phyloP scores from a whole-genome alignment of 2,329 filamentous ascomycete genomes.

The Fusarium pseudograminearum region DNA sequence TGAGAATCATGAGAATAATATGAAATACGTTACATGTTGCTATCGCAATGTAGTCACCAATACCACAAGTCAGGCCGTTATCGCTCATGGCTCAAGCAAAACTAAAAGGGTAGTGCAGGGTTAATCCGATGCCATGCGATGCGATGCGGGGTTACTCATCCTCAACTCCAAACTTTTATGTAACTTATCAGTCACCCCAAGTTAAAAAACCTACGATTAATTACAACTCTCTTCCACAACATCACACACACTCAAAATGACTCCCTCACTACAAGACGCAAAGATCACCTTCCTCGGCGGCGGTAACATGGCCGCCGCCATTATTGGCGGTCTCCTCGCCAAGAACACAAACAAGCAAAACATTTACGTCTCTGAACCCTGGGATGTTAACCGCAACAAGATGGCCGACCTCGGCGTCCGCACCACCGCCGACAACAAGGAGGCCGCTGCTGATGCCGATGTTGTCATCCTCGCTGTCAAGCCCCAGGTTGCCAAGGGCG shows the following conservation, averaged over 20 bases:
- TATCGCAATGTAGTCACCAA: neutral
- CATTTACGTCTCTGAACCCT: slow-evolving; percentile 63
- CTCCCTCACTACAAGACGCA: slow-evolving; percentile 48
- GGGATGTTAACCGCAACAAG: slow-evolving; percentile 65
- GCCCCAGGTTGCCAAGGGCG: slow-evolving; percentile 62
- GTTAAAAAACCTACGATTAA: slow-evolving; percentile 7
- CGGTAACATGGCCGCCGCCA: slow-evolving; percentile 66
- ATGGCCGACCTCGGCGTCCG: slow-evolving; percentile 59
- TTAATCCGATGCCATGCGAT: slow-evolving; percentile 25
- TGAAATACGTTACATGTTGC: neutral
- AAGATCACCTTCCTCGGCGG: slow-evolving; percentile 58
- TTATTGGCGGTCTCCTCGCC: slow-evolving; percentile 61
- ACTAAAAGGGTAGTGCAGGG: slow-evolving; percentile 32
- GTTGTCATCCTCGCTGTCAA: slow-evolving; percentile 64
- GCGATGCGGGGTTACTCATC: slow-evolving; percentile 32
- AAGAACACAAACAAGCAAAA: slow-evolving; percentile 58
- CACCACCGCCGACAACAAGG: slow-evolving; percentile 61
- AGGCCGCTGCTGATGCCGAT: slow-evolving; percentile 58
- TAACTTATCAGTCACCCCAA: slow-evolving; percentile 23
- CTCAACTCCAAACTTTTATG: slow-evolving; percentile 33
- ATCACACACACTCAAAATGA: slow-evolving; percentile 34
- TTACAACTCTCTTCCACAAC: neutral
- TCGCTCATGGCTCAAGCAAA: slow-evolving; percentile 16
- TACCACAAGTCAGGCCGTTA: slow-evolving; percentile 9
- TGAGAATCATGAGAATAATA: neutral